Conservation (phyloP, 2,329 filamentous ascomycete genomes). For the Diaporthe vexans region DNA sequence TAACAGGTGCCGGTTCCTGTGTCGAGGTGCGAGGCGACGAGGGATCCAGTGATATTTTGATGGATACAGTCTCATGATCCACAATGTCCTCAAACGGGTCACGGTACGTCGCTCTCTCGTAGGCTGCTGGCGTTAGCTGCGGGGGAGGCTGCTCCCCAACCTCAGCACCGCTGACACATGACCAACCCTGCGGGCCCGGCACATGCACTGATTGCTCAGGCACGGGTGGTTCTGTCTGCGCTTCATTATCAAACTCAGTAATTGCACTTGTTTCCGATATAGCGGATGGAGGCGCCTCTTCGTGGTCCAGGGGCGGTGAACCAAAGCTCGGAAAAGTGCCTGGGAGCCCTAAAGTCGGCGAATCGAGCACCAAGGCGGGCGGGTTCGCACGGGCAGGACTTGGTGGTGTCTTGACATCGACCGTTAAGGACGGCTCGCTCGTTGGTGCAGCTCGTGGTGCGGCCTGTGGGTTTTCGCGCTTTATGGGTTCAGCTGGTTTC, state of each 20-base stretch:
- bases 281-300: constrained; percentile 69
- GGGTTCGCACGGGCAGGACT: constrained; percentile 37
- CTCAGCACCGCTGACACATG: constrained; percentile 10
- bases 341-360: constrained; percentile 76
- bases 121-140: constrained; percentile 43
- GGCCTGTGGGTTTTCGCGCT: constrained; percentile 22
- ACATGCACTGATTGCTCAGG: constrained; percentile 45
- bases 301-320: constrained; percentile 53
- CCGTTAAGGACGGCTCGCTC: constrained; percentile 39
- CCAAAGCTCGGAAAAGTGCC: constrained; percentile 68
- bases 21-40: constrained; percentile 43
- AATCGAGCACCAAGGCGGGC: constrained; percentile 59
- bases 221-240: constrained; percentile 70
- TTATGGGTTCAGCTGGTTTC: constrained; percentile 6
- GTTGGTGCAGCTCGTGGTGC: constrained; percentile 31
- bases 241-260: constrained; percentile 81
- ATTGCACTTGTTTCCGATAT: constrained; percentile 71
- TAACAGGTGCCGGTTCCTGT: constrained; percentile 39
- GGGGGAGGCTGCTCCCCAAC: constrained; percentile 48
- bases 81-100: constrained; percentile 63
- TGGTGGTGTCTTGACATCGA: constrained; percentile 21
- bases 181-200: constrained; percentile 37
- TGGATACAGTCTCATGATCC: constrained; percentile 56
- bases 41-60: constrained; percentile 58
- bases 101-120: constrained; percentile 60